Base-by-base conservation (phyloP, 2,329 filamentous ascomycete genomes). In the Colletotrichum liriopes region DNA sequence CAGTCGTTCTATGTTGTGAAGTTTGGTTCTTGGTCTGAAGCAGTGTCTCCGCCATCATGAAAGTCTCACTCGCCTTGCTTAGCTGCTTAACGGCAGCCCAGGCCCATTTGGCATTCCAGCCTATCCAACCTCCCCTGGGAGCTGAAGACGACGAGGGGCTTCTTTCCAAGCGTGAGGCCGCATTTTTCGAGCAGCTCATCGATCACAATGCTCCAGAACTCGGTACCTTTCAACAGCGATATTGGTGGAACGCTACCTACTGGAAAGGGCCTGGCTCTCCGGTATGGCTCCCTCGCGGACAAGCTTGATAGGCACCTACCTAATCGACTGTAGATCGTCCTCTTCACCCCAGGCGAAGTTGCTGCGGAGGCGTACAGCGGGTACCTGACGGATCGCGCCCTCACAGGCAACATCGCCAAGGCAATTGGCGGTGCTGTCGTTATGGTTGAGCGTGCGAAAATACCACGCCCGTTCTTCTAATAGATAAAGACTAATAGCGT, bases 171-270 rank as follows among this genome's bases (percentile, higher is more conserved):
- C 66, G 70, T n/a, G 70, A 60, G 18, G 54, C 60, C 23, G 58
- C 39, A 1, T 49, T 54, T 54, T 91, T 90, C 71, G 78, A 86
- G 73, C 90, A 91, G 78, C 81, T 88, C 65, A 86, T 91, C 60
- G 89, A 92, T 76, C 90, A 92, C 78, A 79, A 83, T 5, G 81
- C 90, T 74, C 88, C 88, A 1, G 80, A 80, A n/a, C 79, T 88
- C 16, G 70, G 70, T 18, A 72, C 70, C 29, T 72, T 72, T 41
- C 80, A 83, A 37, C 87, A 90, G 78, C 82, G 84, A 52, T 90
- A 85, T 77, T 89, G 84, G 81, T 90, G 84, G 77, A 86, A 84
- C 75, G 81, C 83, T 0, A 82, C 86, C 47, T 86, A 79, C 74
- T 90, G 87, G 86, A 81, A 81, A 16, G 89, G 88, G 0, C 85